phyloP scores from a whole-genome alignment of 805 yeast species.

The Danielia reshetovae region DNA sequence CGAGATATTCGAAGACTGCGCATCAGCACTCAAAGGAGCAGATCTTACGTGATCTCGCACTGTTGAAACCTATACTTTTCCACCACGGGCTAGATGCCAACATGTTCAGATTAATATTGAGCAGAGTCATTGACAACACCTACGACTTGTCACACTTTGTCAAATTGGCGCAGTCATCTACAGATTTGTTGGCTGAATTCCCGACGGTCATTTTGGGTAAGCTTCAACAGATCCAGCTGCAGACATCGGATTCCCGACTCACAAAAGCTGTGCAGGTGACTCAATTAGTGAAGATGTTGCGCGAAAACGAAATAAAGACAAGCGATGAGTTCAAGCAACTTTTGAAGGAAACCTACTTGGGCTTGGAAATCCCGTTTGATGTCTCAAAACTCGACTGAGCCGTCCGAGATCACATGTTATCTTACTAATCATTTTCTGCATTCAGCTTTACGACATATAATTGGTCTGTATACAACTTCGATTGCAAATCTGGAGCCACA shows the following conservation, averaged over 20 bases:
- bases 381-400: too few relatives aligned
- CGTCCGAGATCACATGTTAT: too few relatives aligned
- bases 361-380: background rate
- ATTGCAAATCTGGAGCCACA: too few relatives aligned
- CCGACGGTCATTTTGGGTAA: slow-evolving; percentile 18
- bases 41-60: slow-evolving; percentile 19
- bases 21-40: slow-evolving; percentile 5
- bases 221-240: slow-evolving; percentile 14
- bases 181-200: slow-evolving; percentile 12
- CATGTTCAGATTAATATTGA: slow-evolving; percentile 20
- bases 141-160: slow-evolving; percentile 28
- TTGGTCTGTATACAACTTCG: too few relatives aligned
- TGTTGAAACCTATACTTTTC: slow-evolving; percentile 27
- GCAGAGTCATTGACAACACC: slow-evolving; percentile 17
- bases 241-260: slow-evolving; percentile 4
- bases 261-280: slow-evolving; percentile 17
- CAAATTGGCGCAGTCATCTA: slow-evolving; percentile 14
- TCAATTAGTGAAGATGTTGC: slow-evolving; percentile 17
- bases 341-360: background rate
- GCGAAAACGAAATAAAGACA: background rate
- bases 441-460: too few relatives aligned
- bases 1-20: slow-evolving; percentile 12
- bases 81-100: slow-evolving; percentile 17
- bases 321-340: background rate
- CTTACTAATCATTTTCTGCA: too few relatives aligned